These are phyloP conservation scores for Fusarium succisae DNA, from an alignment of 2,329 filamentous ascomycete genomes.

Conservation along the genomic window DNA sequence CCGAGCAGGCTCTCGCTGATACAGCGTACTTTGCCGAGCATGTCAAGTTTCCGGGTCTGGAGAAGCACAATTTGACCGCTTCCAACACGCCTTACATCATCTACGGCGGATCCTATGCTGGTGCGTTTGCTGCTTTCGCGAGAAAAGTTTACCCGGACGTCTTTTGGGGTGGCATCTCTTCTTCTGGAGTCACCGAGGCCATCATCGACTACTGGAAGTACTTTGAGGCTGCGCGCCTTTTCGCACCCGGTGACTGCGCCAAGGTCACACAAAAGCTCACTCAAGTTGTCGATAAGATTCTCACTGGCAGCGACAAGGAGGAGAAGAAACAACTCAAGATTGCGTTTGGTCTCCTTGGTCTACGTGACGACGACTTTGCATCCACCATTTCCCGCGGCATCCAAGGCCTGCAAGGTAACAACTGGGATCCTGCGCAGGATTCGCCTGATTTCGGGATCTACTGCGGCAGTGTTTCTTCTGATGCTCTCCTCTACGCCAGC, in stretches of 20 bases:
- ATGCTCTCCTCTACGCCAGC: conserved; percentile 53
- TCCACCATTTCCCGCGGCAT: conserved; percentile 54
- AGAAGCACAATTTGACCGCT: conserved; percentile 73
- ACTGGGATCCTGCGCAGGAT: conserved; percentile 63
- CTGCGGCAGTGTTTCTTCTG: conserved; percentile 57
- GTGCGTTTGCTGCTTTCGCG: conserved; percentile 79
- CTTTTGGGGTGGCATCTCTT: conserved; percentile 82
- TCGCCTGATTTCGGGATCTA: conserved; percentile 55
- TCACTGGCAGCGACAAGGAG: conserved; percentile 51
- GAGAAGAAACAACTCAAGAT: conserved; percentile 59
- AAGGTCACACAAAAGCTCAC: conserved; percentile 67
- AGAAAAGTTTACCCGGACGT: conserved; percentile 80
- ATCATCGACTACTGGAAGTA: conserved; percentile 81
- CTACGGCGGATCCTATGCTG: conserved; percentile 87
- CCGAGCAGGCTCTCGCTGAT: conserved; percentile 84
- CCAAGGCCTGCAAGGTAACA: conserved; percentile 56
- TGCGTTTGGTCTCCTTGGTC: conserved; percentile 57
- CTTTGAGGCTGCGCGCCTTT: conserved; percentile 60
- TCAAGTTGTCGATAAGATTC: conserved; percentile 61
- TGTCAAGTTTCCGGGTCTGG: conserved; percentile 74
- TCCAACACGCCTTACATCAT: conserved; percentile 75
- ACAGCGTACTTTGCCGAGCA: conserved; percentile 82
- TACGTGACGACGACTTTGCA: conserved; percentile 61
- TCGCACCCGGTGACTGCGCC: conserved; percentile 68
- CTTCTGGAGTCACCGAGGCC: conserved; percentile 80